Evolutionary conservation across 768 basidiomycete genomes (phyloP).

Genomic region (Hebeloma cylindrosporum): DNA sequence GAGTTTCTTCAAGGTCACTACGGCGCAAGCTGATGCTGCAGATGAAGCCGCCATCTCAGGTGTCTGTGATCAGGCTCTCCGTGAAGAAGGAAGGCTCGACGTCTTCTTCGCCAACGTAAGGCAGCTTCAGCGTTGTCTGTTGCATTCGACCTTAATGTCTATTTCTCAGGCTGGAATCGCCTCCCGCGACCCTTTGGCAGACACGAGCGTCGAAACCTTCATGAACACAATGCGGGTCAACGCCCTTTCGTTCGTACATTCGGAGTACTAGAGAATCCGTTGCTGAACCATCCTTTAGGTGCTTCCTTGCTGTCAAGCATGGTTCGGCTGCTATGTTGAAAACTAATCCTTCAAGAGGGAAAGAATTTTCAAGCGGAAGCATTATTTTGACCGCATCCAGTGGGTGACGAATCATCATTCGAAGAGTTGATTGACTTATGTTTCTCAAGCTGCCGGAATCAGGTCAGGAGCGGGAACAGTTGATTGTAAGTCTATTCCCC

Average conservation of each 20-base stretch:
- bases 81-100: conserved; percentile 85
- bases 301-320: conserved; percentile 87
- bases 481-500: conserved; percentile 59
- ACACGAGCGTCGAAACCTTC: conserved; percentile 64
- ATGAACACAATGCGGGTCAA: conserved; percentile 82
- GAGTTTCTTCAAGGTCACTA: conserved; percentile 59
- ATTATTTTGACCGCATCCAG: conserved; percentile 88
- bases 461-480: conserved; percentile 79
- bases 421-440: conserved; percentile 3
- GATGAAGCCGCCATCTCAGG: conserved; percentile 66
- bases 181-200: conserved; percentile 41
- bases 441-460: conserved; percentile 69
- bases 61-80: conserved; percentile 69
- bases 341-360: conserved; percentile 64
- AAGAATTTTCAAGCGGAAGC: conserved; percentile 70
- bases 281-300: conserved; percentile 43
- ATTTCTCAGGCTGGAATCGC: conserved; percentile 64
- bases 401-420: conserved; percentile 31
- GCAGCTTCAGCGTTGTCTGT: not conserved
- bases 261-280: not conserved
- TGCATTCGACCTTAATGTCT: not conserved
- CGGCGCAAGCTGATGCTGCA: conserved; percentile 79
- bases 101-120: conserved; percentile 94
- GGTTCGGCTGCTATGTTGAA: conserved; percentile 81
- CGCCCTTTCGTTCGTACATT: conserved; percentile 45